Evolutionary conservation across 2,329 filamentous ascomycete genomes (phyloP).

Genomic region (Pseudogymnoascus sp.): DNA sequence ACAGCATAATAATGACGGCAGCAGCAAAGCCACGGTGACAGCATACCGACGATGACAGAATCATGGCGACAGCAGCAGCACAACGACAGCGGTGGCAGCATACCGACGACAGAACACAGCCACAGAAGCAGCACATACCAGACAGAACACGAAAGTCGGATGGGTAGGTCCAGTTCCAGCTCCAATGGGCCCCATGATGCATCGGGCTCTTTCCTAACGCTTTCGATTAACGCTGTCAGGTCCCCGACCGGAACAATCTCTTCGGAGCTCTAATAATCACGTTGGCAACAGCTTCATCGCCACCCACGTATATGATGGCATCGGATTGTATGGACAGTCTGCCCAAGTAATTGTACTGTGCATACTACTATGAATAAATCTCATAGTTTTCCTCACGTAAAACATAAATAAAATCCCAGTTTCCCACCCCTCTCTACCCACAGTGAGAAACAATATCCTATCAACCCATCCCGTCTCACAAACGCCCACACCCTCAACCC

Average conservation of each 20-base stretch:
- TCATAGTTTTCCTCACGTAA: not conserved
- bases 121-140: not conserved
- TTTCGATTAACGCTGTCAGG: no score
- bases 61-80: not conserved
- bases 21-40: not conserved
- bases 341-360: not conserved
- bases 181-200: no score
- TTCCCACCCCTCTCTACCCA: no score
- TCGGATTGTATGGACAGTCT: not conserved
- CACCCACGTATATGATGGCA: not conserved
- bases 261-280: no score
- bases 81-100: not conserved
- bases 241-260: no score
- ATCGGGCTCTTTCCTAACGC: no score
- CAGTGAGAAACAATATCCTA: not conserved
- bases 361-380: not conserved
- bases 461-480: not conserved
- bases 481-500: not conserved
- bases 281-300: no score
- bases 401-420: not conserved
- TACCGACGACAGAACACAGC: not conserved
- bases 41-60: not conserved
- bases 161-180: no score
- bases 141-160: not conserved
- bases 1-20: not conserved